Base-by-base conservation (phyloP, 2,329 filamentous ascomycete genomes). In the Alternaria arborescens region DNA sequence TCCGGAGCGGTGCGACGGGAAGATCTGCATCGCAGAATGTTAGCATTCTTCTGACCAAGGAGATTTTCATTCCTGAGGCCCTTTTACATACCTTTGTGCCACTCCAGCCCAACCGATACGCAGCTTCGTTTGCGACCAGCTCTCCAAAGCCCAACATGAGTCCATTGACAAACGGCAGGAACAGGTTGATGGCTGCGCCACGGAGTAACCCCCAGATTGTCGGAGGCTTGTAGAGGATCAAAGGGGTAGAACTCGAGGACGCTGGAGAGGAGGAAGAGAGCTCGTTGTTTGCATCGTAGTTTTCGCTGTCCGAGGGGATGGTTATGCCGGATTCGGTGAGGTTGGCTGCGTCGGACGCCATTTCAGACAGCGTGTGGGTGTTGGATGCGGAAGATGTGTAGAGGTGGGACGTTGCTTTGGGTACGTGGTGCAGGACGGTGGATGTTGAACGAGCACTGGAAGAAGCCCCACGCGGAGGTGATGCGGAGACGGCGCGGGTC, bases 111-210 rank as follows among this genome's bases (percentile, higher is more conserved):
- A 98, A 82, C 73, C 94, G 85, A 76, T 94, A 99, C 2, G 95
- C 95, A 52, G 92, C 90, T 82, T 99, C 95, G 76, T 99, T 95
- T 55, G 95, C 95, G 79, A 99, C 94, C 52, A 99, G 82, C 82
- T 99, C 95, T 69, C 95, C 95, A 75, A 99, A 97, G 2, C 95
- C 95, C 73, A 99, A 82, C 95, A 99, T 99, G 84, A 99, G 87
- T 47, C 95, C 95, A 81, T 99, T 99, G 75, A 99, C 88, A 74
- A 99, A 99, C 0, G 95, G 95, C 20, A 99, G 82, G 1, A 99
- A 73, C n/a, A 99, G 83, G 78, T 99, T 99, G 81, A 99, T 99
- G 6, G 94, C 93, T 16, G 93, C 92, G 38, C 95, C 93, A 56
- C 94, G 88, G 55, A 97, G 68, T 64, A 99, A 79, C 10, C 91